These are phyloP conservation scores for Cicer pinnatifidum DNA, from an alignment of 306 rosid genomes.

Conservation along the genomic window DNA sequence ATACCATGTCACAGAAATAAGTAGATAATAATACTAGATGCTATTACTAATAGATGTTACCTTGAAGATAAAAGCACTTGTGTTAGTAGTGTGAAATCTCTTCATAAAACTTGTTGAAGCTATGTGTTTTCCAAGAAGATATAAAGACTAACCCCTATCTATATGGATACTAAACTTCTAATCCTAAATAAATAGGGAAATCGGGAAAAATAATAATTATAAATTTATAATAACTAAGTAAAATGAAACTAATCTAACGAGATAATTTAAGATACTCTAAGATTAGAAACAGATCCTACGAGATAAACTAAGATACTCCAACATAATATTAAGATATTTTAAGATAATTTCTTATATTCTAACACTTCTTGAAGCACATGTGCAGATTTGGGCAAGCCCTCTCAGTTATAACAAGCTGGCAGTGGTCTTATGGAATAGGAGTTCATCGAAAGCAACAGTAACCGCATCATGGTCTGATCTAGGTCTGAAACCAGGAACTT, in stretches of 20 bases:
- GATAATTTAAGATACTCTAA: not conserved
- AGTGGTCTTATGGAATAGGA: constrained; percentile 69
- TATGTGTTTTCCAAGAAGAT: not conserved
- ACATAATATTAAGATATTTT: no score
- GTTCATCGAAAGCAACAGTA: constrained; percentile 51
- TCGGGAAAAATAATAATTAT: not conserved
- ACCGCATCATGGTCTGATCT: constrained; percentile 69
- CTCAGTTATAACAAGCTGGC: constrained; percentile 58
- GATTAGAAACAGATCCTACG: not conserved
- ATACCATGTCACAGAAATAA: no score
- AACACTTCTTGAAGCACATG: constrained; percentile 11
- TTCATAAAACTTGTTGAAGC: constrained; percentile 25
- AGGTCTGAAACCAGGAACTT: constrained; percentile 51
- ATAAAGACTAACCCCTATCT: not conserved
- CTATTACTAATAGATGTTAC: not conserved
- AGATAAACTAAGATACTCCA: not conserved
- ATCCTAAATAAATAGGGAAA: not conserved
- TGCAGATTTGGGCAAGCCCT: constrained; percentile 81
- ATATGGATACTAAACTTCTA: not conserved
- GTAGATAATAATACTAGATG: no score
- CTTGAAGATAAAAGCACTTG: not conserved
- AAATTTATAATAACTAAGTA: not conserved
- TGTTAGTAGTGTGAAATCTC: not conserved
- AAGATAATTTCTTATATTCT: no score
- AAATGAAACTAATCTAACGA: not conserved